These are phyloP conservation scores for Sequoiadendron giganteum DNA, from an alignment of 75 land plant species.

Conservation along the genomic window DNA sequence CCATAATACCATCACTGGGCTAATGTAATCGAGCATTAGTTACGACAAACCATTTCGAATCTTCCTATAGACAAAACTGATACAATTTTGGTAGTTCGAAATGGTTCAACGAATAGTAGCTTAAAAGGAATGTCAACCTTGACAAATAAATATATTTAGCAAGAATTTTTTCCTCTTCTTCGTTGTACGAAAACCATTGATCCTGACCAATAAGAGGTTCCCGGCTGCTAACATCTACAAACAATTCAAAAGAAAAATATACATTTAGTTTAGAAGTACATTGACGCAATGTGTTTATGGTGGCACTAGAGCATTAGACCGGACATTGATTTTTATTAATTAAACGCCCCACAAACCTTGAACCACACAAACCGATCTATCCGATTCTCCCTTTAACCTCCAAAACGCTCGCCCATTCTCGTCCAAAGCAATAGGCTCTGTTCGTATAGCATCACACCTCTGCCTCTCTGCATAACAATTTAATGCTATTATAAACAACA, in stretches of 20 bases:
- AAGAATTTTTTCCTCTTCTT: constrained; percentile 16
- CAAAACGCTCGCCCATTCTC: constrained; percentile 47
- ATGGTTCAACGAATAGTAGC: background rate
- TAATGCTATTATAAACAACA: background rate
- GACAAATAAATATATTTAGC: constrained; percentile 16
- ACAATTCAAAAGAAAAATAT: background rate
- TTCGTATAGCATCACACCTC: constrained; percentile 62
- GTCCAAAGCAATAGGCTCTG: constrained; percentile 42
- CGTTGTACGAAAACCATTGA: constrained; percentile 27
- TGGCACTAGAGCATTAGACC: background rate
- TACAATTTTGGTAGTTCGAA: background rate
- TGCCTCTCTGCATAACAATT: constrained; percentile 30
- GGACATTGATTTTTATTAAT: background rate
- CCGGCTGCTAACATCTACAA: constrained; percentile 16
- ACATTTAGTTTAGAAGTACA: background rate
- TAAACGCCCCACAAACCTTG: constrained; percentile 46
- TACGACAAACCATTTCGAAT: background rate
- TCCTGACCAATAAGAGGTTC: constrained; percentile 13
- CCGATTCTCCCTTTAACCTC: constrained; percentile 50
- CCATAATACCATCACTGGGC: background rate
- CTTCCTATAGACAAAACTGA: background rate
- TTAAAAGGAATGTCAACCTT: background rate
- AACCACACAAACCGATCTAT: constrained; percentile 34
- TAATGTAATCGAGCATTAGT: background rate
- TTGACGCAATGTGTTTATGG: background rate